Conservation (phyloP, 371 early-diverging fungal genomes). For the Lichtheimia ramosa region DNA sequence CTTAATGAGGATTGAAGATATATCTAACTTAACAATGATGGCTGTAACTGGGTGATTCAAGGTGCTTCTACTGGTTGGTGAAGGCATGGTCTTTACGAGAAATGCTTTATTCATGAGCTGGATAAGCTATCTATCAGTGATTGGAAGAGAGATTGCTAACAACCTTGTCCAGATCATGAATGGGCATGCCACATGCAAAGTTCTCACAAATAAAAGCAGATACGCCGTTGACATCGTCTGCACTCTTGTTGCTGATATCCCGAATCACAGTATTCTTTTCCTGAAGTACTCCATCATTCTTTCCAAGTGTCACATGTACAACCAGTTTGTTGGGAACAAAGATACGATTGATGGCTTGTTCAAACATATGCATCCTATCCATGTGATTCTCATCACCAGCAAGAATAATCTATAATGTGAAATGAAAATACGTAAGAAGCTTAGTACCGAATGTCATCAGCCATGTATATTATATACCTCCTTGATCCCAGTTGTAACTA, state of each 20-base stretch:
- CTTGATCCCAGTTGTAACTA: conserved; percentile 37
- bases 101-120: no score
- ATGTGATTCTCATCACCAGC: conserved; percentile 24
- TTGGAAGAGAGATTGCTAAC: background rate
- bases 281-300: conserved; percentile 21
- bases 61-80: no score
- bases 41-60: no score
- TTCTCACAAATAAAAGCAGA: conserved; percentile 45
- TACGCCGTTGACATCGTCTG: conserved; percentile 5
- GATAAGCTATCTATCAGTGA: no score
- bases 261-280: conserved; percentile 25
- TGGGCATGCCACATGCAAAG: conserved; percentile 50
- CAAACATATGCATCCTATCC: conserved; percentile 16
- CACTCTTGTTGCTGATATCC: conserved; percentile 16
- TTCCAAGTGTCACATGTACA: conserved; percentile 11
- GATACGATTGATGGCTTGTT: conserved; percentile 16
- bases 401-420: conserved; percentile 34
- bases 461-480: conserved; percentile 30
- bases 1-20: no score
- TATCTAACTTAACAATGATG: no score
- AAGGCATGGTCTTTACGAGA: no score
- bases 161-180: conserved; percentile 16
- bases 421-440: no score
- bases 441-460: no score
- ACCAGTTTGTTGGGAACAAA: conserved; percentile 43